Evolutionary conservation across 1,284 basidiomycete species (phyloP).

Genomic region (Omphalotus olearius): DNA sequence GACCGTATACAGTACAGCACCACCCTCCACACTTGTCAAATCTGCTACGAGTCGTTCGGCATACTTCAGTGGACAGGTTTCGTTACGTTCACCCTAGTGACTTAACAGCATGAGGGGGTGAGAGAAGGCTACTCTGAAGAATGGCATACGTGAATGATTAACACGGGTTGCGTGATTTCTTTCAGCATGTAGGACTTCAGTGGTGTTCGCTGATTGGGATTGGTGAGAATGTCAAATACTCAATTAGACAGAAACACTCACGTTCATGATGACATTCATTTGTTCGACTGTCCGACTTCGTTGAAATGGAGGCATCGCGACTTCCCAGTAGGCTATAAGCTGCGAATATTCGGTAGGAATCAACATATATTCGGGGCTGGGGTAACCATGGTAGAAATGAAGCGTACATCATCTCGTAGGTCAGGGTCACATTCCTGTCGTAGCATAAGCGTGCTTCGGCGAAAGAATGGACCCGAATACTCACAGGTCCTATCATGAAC

Average conservation of each 20-base stretch:
- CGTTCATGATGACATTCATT: constrained; percentile 54
- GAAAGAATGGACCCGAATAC: constrained; percentile 15
- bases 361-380: constrained; percentile 4
- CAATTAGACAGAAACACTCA: constrained; percentile 27
- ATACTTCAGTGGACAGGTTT: constrained; percentile 48
- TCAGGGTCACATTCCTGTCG: constrained; percentile 47
- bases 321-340: constrained; percentile 65
- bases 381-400: too few relatives aligned
- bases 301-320: constrained; percentile 46
- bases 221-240: not conserved
- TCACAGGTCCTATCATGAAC: constrained; percentile 50
- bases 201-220: constrained; percentile 42
- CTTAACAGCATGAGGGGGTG: constrained; percentile 6
- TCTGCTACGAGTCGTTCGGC: constrained; percentile 50
- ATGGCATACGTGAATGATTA: constrained; percentile 61
- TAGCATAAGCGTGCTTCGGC: constrained; percentile 1
- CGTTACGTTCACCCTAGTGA: constrained; percentile 55
- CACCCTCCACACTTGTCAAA: constrained; percentile 44
- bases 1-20: constrained; percentile 53
- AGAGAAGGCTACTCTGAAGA: constrained; percentile 1
- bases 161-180: constrained; percentile 55
- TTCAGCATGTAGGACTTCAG: constrained; percentile 44
- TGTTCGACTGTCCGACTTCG: constrained; percentile 49
- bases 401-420: constrained; percentile 53
- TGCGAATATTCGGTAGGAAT: constrained; percentile 21